These are phyloP conservation scores for Mycena rosella DNA, from an alignment of 768 basidiomycete species.

Conservation along the genomic window DNA sequence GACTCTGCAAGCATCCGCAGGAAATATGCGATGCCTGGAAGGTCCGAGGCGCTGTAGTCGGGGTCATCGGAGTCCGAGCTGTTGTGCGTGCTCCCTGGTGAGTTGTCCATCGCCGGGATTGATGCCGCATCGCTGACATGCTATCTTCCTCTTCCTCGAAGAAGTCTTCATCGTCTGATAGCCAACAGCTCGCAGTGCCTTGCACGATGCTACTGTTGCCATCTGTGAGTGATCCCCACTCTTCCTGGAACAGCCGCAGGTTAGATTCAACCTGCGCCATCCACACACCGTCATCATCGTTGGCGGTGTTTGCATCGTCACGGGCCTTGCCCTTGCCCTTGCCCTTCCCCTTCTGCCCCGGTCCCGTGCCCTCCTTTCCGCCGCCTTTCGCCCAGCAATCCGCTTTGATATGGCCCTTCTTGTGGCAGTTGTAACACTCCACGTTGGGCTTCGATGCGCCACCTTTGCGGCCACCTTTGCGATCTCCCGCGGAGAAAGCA, in stretches of 20 bases:
- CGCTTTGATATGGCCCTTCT: conserved; percentile 38
- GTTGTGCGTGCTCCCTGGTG: not conserved
- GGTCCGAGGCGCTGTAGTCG: not conserved
- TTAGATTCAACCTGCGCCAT: conserved; percentile 28
- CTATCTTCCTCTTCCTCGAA: conserved; percentile 18
- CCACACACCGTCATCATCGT: conserved; percentile 25
- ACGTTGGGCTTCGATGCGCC: conserved; percentile 5
- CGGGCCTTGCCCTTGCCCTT: conserved; percentile 14
- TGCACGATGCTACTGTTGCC: not conserved
- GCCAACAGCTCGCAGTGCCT: conserved; percentile 2
- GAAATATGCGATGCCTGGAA: not conserved
- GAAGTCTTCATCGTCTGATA: conserved; percentile 24
- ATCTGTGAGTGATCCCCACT: not conserved
- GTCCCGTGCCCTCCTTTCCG: conserved; percentile 39
- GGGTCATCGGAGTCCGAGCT: not conserved
- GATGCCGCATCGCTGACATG: not conserved
- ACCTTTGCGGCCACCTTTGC: not conserved
- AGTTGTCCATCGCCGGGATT: not conserved
- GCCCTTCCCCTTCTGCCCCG: conserved; percentile 16
- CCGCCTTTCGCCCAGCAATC: conserved; percentile 32
- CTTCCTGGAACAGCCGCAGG: conserved; percentile 1
- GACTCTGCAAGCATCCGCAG: not conserved
- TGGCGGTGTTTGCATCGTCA: not conserved
- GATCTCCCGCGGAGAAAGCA: conserved; percentile 24
- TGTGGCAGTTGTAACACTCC: conserved; percentile 40